phyloP scores from a whole-genome alignment of 805 yeast genomes.

The Metschnikowia santaceciliae region DNA sequence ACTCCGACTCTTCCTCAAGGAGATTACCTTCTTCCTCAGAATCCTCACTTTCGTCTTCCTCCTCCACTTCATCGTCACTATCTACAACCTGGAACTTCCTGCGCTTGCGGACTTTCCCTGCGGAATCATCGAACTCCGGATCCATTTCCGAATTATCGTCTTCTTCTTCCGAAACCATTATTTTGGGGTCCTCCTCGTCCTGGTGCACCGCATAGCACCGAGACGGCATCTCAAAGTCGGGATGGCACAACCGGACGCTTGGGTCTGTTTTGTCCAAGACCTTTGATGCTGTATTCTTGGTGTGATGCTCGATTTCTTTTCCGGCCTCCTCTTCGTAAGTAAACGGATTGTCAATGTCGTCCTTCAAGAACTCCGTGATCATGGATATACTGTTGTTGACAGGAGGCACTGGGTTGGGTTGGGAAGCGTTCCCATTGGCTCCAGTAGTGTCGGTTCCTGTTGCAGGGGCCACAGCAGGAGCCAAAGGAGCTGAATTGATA shows the following conservation, averaged over 20 bases:
- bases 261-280: conserved; percentile 9
- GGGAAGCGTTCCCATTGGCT: neutral
- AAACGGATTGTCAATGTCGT: conserved; percentile 63
- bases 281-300: conserved; percentile 21
- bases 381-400: conserved; percentile 50
- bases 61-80: conserved; percentile 15
- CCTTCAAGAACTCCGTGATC: conserved; percentile 57
- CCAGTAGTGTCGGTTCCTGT: neutral
- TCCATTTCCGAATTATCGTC: conserved; percentile 6
- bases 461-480: conserved; percentile 24
- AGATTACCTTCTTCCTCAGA: conserved; percentile 6
- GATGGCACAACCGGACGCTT: conserved; percentile 11
- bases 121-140: conserved; percentile 8
- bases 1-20: conserved; percentile 1
- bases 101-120: neutral
- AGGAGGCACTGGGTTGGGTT: conserved; percentile 9
- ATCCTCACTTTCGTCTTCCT: conserved; percentile 13
- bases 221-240: conserved; percentile 12
- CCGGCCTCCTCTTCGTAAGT: conserved; percentile 54
- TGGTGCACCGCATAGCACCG: conserved; percentile 2
- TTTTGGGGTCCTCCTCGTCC: conserved; percentile 8
- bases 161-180: conserved; percentile 5
- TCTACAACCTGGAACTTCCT: conserved; percentile 8
- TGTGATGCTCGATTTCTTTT: conserved; percentile 35
- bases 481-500: conserved; percentile 55